Evolutionary conservation across 2,329 filamentous ascomycete genomes (phyloP), one percentile per base, ranked within the genome.

Genomic region (Pezicula carpinea): DNA sequence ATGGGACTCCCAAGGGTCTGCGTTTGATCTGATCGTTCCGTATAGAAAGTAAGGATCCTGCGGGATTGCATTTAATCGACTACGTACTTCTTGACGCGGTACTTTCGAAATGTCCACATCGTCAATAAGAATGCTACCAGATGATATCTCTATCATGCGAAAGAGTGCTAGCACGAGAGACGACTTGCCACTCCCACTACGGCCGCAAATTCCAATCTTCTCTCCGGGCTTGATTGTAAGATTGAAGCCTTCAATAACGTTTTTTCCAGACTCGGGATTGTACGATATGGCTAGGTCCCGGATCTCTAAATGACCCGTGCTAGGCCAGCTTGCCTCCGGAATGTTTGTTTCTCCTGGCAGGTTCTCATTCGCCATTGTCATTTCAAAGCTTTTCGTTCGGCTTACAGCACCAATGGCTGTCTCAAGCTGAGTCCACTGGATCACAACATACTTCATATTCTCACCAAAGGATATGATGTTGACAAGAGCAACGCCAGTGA

Each of bases 351-450:
- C 44, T n/a, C 11, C 19, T 15, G 17, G 21, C 10, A 29, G 43
- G 3, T 65, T 61, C 51, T 77, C 72, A 3, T 50, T 57, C 8
- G 61, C 59, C 43, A 58, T 59, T 44, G 77, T 66, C 54, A 66
- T 64, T 1, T 66, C 68, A 51, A 79, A 80, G 15, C 69, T 67
- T 57, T 74, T 76, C 52, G 80, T 69, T 29, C 79, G 69, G 6
- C 71, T 66, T 6, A 82, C 70, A 11, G 76, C 76, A 10, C 78
- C 77, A 39, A 82, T 72, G 36, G 72, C 70, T 0, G 76, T 81
- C 53, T 82, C 78, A 11, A 82, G 64, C 35, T 69, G 68, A 0
- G 77, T 79, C 76, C 76, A 82, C 39, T 68, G 70, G 15, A 64
- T 66, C 10, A 59, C 47, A 1, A 65, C 60, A 8, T 79, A 68